Evolutionary conservation across 176 grass and related monocot genomes (phyloP).

Genomic region (Carex scoparia): DNA sequence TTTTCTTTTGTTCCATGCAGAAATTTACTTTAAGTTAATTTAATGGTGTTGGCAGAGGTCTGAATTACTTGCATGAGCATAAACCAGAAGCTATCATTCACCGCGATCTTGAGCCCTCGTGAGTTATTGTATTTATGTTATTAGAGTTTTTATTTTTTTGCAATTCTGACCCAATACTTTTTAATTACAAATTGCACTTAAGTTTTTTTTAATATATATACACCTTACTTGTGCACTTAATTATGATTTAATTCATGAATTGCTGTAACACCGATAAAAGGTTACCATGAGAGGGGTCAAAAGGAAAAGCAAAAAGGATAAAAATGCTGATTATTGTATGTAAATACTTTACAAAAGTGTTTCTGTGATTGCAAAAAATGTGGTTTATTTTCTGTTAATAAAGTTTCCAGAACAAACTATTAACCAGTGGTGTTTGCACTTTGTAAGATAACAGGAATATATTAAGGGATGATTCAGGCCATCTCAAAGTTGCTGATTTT

Average conservation of each 20-base stretch:
- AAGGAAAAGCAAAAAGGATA: neutral
- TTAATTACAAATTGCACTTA: neutral
- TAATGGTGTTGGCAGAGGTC: constrained; percentile 51
- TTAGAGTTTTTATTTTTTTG: constrained; percentile 1
- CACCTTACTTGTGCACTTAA: neutral
- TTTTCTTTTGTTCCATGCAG: neutral
- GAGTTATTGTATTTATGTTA: constrained; percentile 33
- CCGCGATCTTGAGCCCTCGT: constrained; percentile 96
- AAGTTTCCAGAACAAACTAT: neutral
- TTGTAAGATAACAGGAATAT: constrained; percentile 83
- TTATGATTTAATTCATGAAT: constrained; percentile 2
- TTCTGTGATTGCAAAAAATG: constrained; percentile 12
- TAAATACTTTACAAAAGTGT: constrained; percentile 33
- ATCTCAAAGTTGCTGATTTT: constrained; percentile 98
- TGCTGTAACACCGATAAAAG: neutral
- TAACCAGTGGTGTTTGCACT: constrained; percentile 1
- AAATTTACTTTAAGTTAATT: neutral
- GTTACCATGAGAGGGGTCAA: neutral
- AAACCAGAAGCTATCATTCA: constrained; percentile 93
- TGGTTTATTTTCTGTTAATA: neutral
- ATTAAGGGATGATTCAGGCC: constrained; percentile 85
- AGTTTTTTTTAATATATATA: neutral
- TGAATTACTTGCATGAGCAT: constrained; percentile 95
- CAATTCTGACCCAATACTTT: neutral
- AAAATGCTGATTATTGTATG: constrained; percentile 18